Conservation (phyloP, 495 filamentous ascomycete species). For the Hyphodiscus hymeniophilus region DNA sequence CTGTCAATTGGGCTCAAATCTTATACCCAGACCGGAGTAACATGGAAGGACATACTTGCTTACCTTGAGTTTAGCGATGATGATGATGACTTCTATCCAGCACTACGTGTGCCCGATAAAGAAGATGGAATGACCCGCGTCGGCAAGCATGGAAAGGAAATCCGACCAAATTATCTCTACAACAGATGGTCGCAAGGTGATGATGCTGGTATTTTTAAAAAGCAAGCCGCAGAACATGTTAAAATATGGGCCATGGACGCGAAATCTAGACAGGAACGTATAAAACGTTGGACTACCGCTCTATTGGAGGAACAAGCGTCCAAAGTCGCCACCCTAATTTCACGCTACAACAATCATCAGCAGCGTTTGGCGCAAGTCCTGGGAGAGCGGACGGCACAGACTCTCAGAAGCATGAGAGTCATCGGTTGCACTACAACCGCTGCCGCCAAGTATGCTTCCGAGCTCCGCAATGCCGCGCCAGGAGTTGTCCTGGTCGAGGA, state of each 20-base stretch:
- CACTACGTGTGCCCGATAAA: too few relatives aligned
- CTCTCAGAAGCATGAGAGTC: constrained; percentile 48
- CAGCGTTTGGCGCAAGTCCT: constrained; percentile 31
- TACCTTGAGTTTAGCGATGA: too few relatives aligned
- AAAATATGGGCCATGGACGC: constrained; percentile 46
- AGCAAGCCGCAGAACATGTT: constrained; percentile 16
- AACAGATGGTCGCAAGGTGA: constrained; percentile 45
- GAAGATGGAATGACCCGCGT: constrained; percentile 36
- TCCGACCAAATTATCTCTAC: constrained; percentile 45
- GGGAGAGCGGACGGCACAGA: constrained; percentile 35
- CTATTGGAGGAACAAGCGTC: constrained; percentile 42
- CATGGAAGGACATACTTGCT: too few relatives aligned
- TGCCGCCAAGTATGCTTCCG: constrained; percentile 52
- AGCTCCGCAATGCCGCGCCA: constrained; percentile 41
- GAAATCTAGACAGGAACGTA: constrained; percentile 26
- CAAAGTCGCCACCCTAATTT: constrained; percentile 27
- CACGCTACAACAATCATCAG: constrained; percentile 36
- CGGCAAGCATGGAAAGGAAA: constrained; percentile 36
- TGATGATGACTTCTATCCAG: too few relatives aligned
- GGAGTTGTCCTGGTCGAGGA: constrained; percentile 65
- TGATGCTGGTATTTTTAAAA: constrained; percentile 35
- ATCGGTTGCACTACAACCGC: constrained; percentile 72
- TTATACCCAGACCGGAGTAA: too few relatives aligned
- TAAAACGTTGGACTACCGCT: constrained; percentile 38
- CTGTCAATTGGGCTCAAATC: too few relatives aligned